Percentiles rank a stretch among this genome's conserved stretches.
Evolutionary conservation across 306 rosid genomes (phyloP).

Genomic region (Pueraria montana): DNA sequence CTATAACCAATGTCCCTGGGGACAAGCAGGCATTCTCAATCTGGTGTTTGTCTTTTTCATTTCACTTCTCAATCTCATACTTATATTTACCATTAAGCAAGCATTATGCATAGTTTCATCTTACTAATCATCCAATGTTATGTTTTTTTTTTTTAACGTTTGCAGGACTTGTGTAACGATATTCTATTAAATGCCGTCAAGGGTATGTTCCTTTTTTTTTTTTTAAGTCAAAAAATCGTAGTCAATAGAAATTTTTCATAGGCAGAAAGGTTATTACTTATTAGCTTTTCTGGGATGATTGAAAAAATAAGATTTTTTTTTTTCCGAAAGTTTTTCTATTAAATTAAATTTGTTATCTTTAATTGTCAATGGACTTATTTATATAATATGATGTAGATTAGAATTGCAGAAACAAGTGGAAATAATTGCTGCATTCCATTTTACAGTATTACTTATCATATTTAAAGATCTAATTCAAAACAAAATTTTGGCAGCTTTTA

Average conservation of each 20-base stretch:
- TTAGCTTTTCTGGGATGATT: neutral
- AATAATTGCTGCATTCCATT: neutral
- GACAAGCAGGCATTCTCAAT: slow-evolving; percentile 57
- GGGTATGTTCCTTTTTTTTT: slow-evolving; percentile 49
- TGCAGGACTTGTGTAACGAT: slow-evolving; percentile 66
- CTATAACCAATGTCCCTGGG: slow-evolving; percentile 71
- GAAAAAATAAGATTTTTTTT: too few relatives aligned
- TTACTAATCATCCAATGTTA: neutral
- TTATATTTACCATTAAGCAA: neutral
- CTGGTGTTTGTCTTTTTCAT: slow-evolving; percentile 48
- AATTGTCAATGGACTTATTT: neutral
- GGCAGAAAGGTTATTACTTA: neutral
- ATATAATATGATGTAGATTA: neutral
- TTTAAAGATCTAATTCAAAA: neutral
- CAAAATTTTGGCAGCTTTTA: slow-evolving; percentile 53
- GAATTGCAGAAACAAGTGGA: neutral
- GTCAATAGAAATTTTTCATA: neutral
- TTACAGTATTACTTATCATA: neutral
- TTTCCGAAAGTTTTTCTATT: neutral
- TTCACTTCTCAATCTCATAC: slow-evolving; percentile 49
- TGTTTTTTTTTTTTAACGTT: neutral
- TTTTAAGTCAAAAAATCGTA: neutral
- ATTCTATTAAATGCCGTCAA: slow-evolving; percentile 63
- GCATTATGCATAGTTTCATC: neutral
- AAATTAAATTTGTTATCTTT: neutral